Conservation (phyloP, 306 rosid species). For the Senna siamea region DNA sequence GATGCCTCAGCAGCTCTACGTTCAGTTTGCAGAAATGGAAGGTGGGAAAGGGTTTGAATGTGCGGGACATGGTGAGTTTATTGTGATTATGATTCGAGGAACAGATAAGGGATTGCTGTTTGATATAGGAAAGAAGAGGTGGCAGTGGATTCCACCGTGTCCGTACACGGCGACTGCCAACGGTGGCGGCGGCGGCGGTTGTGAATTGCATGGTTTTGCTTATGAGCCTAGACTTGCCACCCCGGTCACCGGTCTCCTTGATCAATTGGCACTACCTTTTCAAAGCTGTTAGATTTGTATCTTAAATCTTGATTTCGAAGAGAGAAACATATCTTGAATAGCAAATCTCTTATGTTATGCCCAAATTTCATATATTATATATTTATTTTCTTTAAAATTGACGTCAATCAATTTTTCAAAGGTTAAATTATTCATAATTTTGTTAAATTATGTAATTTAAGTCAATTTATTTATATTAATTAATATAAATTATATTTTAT, state of each 20-base stretch:
- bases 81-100: slow-evolving; percentile 56
- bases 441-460: too few species aligned
- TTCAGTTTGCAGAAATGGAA: slow-evolving; percentile 70
- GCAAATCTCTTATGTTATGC: too few species aligned
- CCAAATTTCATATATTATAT: too few species aligned
- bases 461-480: too few species aligned
- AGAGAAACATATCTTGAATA: too few species aligned
- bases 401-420: too few species aligned
- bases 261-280: slow-evolving; percentile 69
- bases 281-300: slow-evolving; percentile 38
- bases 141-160: slow-evolving; percentile 97
- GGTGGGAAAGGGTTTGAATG: slow-evolving; percentile 73
- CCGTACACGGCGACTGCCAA: slow-evolving; percentile 53
- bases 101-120: slow-evolving; percentile 69
- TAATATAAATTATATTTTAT: too few species aligned
- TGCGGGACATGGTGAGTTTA: slow-evolving; percentile 82
- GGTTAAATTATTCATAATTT: too few species aligned
- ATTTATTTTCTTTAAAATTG: too few species aligned
- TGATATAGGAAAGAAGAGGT: slow-evolving; percentile 64
- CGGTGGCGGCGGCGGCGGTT: background rate
- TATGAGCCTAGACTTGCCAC: slow-evolving; percentile 86
- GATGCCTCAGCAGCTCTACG: slow-evolving; percentile 86
- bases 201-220: slow-evolving; percentile 78
- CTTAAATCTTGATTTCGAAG: too few species aligned
- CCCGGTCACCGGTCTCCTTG: slow-evolving; percentile 77